Base-by-base conservation (phyloP, 1,284 basidiomycete genomes). In the Apiotrichum porosum region DNA sequence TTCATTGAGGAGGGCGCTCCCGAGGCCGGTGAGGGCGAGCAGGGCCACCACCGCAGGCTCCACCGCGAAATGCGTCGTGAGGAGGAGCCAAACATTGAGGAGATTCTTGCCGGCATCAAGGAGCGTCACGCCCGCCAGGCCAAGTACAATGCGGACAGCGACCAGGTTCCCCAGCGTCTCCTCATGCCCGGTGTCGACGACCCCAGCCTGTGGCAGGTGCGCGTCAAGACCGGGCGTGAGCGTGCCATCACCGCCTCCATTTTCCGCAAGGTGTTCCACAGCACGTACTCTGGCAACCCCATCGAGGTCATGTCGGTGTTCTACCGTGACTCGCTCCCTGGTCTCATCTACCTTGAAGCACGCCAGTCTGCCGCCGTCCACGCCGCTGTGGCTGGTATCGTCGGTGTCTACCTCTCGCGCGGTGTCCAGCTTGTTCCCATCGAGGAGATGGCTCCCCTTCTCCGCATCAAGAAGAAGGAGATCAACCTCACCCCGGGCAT, bases 101-200 rank as follows among this genome's bases (percentile, higher is more conserved):
- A 87, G 68, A 86, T 97, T 61, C 92, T 93, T 1, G 82, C 83
- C 61, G 84, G 87, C 61, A 77, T 94, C 60, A 85, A 83, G 57
- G 83, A 88, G 65, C 83, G 91, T 42, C 89, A 95, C 74, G 80
- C 79, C 48, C 78, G 81, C 44, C 78, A 79, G 40, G 79, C 81
- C 23, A 82, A 82, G 42, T 93, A 89, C 66, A 85, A 86, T 22
- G 88, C 88, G 22, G 89, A 92, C 69, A 85, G 88, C 81, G 94
- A 92, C 65, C 86, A 90, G 60, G 84, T 97, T 28, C 94, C 95
- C 0, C 92, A 97, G 66, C 82, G 91, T n/a, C 75, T 97, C 39
- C 79, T 95, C 36, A 97, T 98, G 93, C 94, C 94, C 30, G 88
- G 86, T 14, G 91, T 97, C 8, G 86, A 95, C 52, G 94, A 98